Percentiles rank a stretch among this genome's conserved stretches.
These are phyloP conservation scores for Camillea tinctor DNA, from an alignment of 2,329 filamentous ascomycete species.

Conservation along the genomic window DNA sequence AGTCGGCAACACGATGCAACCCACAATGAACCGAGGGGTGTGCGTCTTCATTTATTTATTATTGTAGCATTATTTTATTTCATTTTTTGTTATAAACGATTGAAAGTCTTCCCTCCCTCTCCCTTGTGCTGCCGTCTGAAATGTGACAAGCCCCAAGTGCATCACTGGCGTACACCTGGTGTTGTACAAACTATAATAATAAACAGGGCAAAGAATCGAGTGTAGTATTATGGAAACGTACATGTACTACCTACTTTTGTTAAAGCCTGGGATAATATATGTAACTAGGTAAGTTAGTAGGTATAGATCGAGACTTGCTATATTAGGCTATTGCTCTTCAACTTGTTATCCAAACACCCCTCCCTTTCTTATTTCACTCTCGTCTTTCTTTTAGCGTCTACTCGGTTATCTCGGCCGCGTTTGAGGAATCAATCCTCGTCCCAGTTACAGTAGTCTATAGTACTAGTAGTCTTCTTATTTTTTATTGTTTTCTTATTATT, in stretches of 20 bases:
- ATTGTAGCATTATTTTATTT: no score
- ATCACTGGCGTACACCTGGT: background rate
- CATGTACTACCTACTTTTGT: background rate
- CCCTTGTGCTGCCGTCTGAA: background rate
- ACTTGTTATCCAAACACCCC: background rate
- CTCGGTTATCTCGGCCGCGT: background rate
- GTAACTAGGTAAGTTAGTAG: no score
- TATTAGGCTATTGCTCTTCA: background rate
- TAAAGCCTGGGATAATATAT: background rate
- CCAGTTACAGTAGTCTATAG: background rate
- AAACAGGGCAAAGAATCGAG: background rate
- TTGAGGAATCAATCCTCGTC: background rate
- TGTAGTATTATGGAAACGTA: background rate
- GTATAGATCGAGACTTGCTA: background rate
- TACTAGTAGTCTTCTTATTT: background rate
- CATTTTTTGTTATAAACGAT: no score
- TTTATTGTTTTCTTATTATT: background rate
- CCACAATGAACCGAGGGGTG: background rate
- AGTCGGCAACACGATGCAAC: background rate
- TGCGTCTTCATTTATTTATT: background rate
- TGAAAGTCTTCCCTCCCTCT: background rate
- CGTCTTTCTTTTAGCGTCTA: background rate
- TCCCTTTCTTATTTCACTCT: background rate
- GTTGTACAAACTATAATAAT: background rate
- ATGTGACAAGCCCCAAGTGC: background rate